phyloP scores from a whole-genome alignment of 306 rosid species.

The Cucurbita ficifolia region DNA sequence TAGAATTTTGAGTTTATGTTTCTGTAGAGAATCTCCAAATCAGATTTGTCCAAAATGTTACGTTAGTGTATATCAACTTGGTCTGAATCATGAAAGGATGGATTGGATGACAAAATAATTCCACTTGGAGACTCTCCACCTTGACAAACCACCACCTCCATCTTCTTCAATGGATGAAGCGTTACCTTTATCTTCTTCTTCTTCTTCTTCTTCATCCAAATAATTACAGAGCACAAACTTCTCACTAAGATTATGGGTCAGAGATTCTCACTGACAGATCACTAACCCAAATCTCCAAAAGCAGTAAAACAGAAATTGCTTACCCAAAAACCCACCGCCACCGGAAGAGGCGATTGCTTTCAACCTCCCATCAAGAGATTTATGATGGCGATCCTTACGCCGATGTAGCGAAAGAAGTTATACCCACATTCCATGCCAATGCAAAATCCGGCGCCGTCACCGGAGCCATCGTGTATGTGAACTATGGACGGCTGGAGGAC shows the following conservation, averaged over 20 bases:
- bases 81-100: too few species aligned
- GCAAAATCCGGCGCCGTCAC: constrained; percentile 44
- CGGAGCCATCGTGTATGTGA: constrained; percentile 37
- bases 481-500: constrained; percentile 53
- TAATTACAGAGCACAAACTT: not conserved
- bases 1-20: too few species aligned
- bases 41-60: too few species aligned
- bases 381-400: constrained; percentile 43
- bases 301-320: not conserved
- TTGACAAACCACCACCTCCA: not conserved
- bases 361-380: constrained; percentile 20
- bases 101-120: not conserved
- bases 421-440: constrained; percentile 52
- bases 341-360: constrained; percentile 16
- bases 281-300: not conserved
- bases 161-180: not conserved
- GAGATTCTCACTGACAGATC: not conserved
- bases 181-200: not conserved
- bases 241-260: not conserved
- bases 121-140: not conserved
- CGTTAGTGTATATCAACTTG: too few species aligned
- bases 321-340: not conserved
- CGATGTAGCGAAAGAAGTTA: constrained; percentile 26
- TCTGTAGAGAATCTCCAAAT: too few species aligned
- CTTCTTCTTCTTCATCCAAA: not conserved